These are phyloP conservation scores for Adansonia grandidieri DNA, from an alignment of 441 rosid species.

Conservation along the genomic window DNA sequence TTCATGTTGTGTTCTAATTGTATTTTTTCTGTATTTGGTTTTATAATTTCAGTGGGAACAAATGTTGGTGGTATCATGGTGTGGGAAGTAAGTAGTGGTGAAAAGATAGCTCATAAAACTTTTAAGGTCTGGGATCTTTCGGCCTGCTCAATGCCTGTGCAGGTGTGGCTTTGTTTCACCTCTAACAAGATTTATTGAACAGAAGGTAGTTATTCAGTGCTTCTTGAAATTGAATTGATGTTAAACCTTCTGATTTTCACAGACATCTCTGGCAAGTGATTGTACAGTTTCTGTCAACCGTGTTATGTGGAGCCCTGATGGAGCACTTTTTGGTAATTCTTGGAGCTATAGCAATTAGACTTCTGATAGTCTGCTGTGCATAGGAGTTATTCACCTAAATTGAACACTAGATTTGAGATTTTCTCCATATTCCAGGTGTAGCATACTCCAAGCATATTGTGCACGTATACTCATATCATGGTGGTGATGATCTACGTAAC, in stretches of 20 bases:
- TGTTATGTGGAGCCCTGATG: slow-evolving; percentile 92
- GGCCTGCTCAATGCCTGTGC: slow-evolving; percentile 54
- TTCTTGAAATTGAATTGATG: slow-evolving; percentile 20
- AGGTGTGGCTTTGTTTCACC: slow-evolving; percentile 51
- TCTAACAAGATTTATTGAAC: slow-evolving; percentile 24
- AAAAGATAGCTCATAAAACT: slow-evolving; percentile 56
- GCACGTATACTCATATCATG: slow-evolving; percentile 72
- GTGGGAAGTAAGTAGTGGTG: slow-evolving; percentile 78
- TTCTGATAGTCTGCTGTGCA: slow-evolving; percentile 13
- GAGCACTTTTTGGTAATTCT: slow-evolving; percentile 69
- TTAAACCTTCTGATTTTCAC: slow-evolving; percentile 29
- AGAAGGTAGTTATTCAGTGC: slow-evolving; percentile 18
- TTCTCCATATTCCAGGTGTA: slow-evolving; percentile 57
- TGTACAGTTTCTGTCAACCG: slow-evolving; percentile 67
- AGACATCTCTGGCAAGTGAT: slow-evolving; percentile 70
- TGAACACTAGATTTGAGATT: slow-evolving; percentile 18
- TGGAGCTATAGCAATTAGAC: slow-evolving; percentile 13
- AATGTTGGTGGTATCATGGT: slow-evolving; percentile 65
- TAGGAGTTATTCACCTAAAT: not conserved
- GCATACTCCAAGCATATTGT: slow-evolving; percentile 87
- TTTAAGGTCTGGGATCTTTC: slow-evolving; percentile 75
- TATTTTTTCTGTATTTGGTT: slow-evolving; percentile 22
- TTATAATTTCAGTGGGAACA: slow-evolving; percentile 72
- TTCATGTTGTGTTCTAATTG: slow-evolving; percentile 18
- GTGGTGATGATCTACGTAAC: slow-evolving; percentile 64